Evolutionary conservation across 345 rosid species (phyloP).

Genomic region (Hypericum perforatum): DNA sequence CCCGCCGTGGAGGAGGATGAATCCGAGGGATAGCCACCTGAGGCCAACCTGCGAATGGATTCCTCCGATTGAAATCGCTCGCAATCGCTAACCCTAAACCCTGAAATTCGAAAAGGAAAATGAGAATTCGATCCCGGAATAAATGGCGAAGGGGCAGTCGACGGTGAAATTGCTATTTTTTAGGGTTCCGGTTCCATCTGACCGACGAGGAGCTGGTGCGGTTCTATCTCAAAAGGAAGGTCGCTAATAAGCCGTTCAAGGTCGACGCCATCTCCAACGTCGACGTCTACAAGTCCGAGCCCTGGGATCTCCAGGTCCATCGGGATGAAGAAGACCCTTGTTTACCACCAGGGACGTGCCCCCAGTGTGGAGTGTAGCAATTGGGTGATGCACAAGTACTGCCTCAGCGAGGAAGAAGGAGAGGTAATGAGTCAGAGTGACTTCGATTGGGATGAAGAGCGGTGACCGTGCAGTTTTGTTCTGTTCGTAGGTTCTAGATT

Average conservation of each 20-base stretch:
- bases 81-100: too few species aligned
- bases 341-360: constrained; percentile 79
- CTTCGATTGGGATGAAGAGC: background rate
- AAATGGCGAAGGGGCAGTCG: constrained; percentile 16
- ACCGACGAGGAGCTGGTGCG: constrained; percentile 88
- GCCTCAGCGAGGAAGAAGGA: constrained; percentile 56
- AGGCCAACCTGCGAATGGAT: too few species aligned
- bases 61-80: too few species aligned
- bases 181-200: constrained; percentile 92
- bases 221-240: constrained; percentile 81
- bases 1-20: too few species aligned
- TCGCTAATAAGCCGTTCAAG: constrained; percentile 56
- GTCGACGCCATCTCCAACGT: constrained; percentile 66
- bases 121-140: too few species aligned
- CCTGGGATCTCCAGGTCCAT: constrained; percentile 75
- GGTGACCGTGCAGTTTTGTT: constrained; percentile 16
- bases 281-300: constrained; percentile 75
- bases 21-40: too few species aligned
- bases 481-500: constrained; percentile 52
- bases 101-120: too few species aligned
- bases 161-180: constrained; percentile 43
- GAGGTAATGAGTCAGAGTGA: too few species aligned
- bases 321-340: constrained; percentile 98
- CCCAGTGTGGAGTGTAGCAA: constrained; percentile 72
- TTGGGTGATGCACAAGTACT: constrained; percentile 99